phyloP scores from a whole-genome alignment of 2,329 filamentous ascomycete species.

The Hysterium pulicare region DNA sequence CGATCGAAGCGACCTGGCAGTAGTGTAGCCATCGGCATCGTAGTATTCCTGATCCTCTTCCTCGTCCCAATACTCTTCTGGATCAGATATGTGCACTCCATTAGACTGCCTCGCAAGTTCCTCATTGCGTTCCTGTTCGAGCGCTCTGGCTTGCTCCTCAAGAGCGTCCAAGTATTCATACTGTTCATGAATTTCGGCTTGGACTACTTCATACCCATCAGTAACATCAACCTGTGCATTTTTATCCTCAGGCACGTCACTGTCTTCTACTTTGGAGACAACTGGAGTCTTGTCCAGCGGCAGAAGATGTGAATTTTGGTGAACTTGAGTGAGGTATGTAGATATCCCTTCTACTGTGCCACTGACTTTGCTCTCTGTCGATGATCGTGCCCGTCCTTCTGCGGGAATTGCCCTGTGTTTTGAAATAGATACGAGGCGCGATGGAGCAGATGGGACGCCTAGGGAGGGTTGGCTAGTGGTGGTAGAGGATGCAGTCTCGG shows the following conservation, averaged over 20 bases:
- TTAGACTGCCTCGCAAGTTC: conserved; percentile 27
- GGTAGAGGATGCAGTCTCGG: neutral
- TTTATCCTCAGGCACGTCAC: neutral
- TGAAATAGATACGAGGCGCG: neutral
- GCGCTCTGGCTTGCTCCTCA: conserved; percentile 33
- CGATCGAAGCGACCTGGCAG: conserved; percentile 74
- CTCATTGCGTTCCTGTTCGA: conserved; percentile 36
- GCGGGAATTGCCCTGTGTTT: neutral
- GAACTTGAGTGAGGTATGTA: neutral
- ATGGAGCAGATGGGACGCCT: neutral
- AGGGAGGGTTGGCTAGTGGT: neutral
- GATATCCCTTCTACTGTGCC: conserved; percentile 6
- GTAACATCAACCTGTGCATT: conserved; percentile 9
- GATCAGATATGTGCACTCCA: conserved; percentile 38
- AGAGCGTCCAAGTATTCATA: conserved; percentile 37
- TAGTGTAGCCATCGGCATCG: conserved; percentile 67
- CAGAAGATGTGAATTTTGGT: neutral
- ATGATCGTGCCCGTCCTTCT: conserved; percentile 1
- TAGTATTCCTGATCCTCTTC: conserved; percentile 75
- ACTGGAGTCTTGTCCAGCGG: neutral
- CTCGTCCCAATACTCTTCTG: conserved; percentile 70
- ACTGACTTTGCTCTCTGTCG: conserved; percentile 7
- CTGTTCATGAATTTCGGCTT: conserved; percentile 22
- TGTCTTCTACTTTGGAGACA: neutral
- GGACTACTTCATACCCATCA: conserved; percentile 7